Evolutionary conservation across 129 eudicot genomes (phyloP).

Genomic region (Pittosporum tobira): DNA sequence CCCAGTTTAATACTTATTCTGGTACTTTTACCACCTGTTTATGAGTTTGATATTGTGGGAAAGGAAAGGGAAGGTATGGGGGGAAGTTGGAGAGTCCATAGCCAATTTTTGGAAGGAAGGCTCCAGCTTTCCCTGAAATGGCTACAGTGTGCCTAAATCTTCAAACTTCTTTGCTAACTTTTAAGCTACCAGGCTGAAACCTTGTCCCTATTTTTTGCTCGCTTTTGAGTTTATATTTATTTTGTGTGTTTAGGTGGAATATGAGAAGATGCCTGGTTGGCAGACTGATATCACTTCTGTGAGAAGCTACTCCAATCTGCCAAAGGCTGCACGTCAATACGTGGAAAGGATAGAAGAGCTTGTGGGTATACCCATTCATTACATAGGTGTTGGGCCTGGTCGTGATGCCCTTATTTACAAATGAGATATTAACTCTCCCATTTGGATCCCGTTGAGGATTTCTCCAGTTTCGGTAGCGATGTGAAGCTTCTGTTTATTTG

Average conservation of each 20-base stretch:
- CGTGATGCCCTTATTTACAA: constrained; percentile 97
- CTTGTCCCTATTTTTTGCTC: not conserved
- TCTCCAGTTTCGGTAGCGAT: not conserved
- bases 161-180: not conserved
- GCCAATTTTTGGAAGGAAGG: not conserved
- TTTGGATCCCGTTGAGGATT: not conserved
- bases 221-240: constrained; percentile 2
- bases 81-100: too few species aligned
- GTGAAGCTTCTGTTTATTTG: too few species aligned
- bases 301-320: constrained; percentile 71
- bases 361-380: constrained; percentile 82
- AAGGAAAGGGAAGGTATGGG: too few species aligned
- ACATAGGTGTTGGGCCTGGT: constrained; percentile 94
- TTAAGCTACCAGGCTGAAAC: not conserved
- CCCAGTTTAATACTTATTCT: too few species aligned
- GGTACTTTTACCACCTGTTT: too few species aligned
- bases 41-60: too few species aligned
- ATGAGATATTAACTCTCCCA: constrained; percentile 18
- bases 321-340: constrained; percentile 72
- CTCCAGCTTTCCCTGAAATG: not conserved
- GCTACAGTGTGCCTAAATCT: not conserved
- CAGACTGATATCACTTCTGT: constrained; percentile 68
- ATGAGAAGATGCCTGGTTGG: constrained; percentile 95
- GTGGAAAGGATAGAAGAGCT: constrained; percentile 89
- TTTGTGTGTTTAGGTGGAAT: constrained; percentile 61